These are phyloP conservation scores for Protomyces pachydermus DNA, from an alignment of 1,139 yeast genomes.

Conservation along the genomic window DNA sequence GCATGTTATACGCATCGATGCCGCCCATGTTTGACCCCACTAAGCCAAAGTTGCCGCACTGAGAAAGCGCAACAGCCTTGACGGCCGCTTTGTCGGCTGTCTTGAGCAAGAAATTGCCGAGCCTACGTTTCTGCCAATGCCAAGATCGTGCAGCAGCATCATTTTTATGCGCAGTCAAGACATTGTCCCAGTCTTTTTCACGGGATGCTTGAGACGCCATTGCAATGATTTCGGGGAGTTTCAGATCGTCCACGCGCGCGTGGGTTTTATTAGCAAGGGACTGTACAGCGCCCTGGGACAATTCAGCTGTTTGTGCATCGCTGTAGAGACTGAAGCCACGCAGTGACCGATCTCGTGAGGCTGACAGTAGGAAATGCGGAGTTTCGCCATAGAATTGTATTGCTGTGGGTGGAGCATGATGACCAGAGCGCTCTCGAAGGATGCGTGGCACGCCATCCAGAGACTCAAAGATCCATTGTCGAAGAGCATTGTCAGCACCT, in stretches of 20 bases:
- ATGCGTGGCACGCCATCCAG: constrained; percentile 76
- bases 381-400: constrained; percentile 73
- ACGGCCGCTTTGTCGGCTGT: constrained; percentile 79
- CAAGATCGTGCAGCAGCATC: constrained; percentile 85
- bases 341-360: constrained; percentile 77
- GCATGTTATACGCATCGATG: constrained; percentile 84
- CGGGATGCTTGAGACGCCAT: constrained; percentile 73
- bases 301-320: constrained; percentile 93
- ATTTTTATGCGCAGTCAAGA: constrained; percentile 85
- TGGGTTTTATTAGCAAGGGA: constrained; percentile 46
- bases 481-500: constrained; percentile 86
- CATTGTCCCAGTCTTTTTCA: constrained; percentile 91
- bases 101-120: constrained; percentile 65
- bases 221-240: constrained; percentile 69
- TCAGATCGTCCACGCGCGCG: constrained; percentile 52
- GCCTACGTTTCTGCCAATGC: constrained; percentile 76
- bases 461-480: constrained; percentile 92
- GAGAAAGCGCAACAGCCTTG: constrained; percentile 74
- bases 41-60: constrained; percentile 91
- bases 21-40: constrained; percentile 90
- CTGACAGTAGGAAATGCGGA: constrained; percentile 80
- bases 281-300: constrained; percentile 68
- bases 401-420: constrained; percentile 80
- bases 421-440: constrained; percentile 93
- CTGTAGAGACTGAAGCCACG: constrained; percentile 91